phyloP scores from a whole-genome alignment of 139 green algal species.

The Tetradesmus lagerheimii region DNA sequence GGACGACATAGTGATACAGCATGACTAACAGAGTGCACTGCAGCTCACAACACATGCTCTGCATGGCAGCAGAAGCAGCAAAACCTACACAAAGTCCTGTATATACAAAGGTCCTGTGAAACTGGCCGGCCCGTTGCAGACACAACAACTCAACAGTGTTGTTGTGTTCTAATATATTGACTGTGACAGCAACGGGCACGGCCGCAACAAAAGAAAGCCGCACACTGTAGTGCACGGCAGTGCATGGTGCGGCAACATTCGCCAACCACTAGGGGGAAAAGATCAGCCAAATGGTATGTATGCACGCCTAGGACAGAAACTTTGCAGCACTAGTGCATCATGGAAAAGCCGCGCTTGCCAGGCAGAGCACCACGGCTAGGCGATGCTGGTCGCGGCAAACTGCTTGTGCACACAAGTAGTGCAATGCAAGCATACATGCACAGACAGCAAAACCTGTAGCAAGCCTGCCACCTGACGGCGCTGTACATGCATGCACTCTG shows the following conservation, averaged over 20 bases:
- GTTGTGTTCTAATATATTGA: not conserved
- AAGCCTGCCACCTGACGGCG: no score
- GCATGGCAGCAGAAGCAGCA: not conserved
- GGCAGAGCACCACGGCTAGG: no score
- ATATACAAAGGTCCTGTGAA: no score
- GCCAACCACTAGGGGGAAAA: not conserved
- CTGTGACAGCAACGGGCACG: not conserved
- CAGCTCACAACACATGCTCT: not conserved
- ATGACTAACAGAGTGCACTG: not conserved
- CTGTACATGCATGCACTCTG: no score
- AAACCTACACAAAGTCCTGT: not conserved
- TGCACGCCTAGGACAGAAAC: no score
- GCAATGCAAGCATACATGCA: not conserved
- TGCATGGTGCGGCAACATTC: not conserved
- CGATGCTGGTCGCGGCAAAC: no score
- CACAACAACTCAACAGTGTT: not conserved
- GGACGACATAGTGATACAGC: no score
- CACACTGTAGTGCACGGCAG: no score
- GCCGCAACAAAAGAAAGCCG: not conserved
- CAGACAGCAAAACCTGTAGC: not conserved
- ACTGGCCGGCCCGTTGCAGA: not conserved
- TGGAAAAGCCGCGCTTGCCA: no score
- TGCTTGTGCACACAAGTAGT: not conserved
- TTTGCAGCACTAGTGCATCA: no score
- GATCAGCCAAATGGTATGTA: not conserved